Percentiles rank a stretch among this genome's conserved stretches.
These are phyloP conservation scores for Suillus brevipes DNA, from an alignment of 768 basidiomycete genomes.

Conservation along the genomic window DNA sequence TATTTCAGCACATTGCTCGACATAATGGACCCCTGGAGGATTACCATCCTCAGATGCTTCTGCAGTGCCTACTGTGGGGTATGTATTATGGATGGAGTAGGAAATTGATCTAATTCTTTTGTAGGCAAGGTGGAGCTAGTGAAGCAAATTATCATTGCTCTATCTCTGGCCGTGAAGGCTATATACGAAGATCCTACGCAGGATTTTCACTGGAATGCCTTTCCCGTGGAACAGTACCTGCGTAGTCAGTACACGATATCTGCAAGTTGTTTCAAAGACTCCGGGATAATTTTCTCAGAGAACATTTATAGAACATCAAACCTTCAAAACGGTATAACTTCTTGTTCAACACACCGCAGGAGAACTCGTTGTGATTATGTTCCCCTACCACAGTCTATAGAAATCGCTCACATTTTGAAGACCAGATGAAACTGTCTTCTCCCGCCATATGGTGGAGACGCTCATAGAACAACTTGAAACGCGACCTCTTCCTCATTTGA, in stretches of 20 bases:
- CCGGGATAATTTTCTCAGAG: neutral
- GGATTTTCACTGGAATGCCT: slow-evolving; percentile 41
- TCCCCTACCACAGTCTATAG: neutral
- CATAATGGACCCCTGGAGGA: slow-evolving; percentile 86
- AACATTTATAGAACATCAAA: slow-evolving; percentile 16
- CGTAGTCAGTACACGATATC: slow-evolving; percentile 16
- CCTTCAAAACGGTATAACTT: slow-evolving; percentile 43
- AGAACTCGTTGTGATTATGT: slow-evolving; percentile 45
- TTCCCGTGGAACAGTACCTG: slow-evolving; percentile 53
- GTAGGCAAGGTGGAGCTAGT: slow-evolving; percentile 84
- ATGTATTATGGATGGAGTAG: slow-evolving; percentile 21
- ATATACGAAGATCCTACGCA: slow-evolving; percentile 8
- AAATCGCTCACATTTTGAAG: slow-evolving; percentile 32
- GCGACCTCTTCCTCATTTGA: slow-evolving; percentile 66
- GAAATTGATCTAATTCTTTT: slow-evolving; percentile 2
- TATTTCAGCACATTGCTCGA: slow-evolving; percentile 82
- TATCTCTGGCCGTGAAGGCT: slow-evolving; percentile 42
- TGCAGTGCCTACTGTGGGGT: slow-evolving; percentile 95
- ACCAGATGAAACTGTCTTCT: slow-evolving; percentile 57
- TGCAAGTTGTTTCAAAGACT: slow-evolving; percentile 16
- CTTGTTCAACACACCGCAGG: slow-evolving; percentile 52
- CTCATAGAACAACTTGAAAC: slow-evolving; percentile 67
- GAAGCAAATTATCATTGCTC: slow-evolving; percentile 73
- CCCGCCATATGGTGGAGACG: slow-evolving; percentile 54
- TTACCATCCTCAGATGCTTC: slow-evolving; percentile 90